A percentile compares a stretch with the other conserved stretches of the same genome.
phyloP scores from a whole-genome alignment of 2,329 filamentous ascomycete genomes.

The Cladophialophora bantiana region DNA sequence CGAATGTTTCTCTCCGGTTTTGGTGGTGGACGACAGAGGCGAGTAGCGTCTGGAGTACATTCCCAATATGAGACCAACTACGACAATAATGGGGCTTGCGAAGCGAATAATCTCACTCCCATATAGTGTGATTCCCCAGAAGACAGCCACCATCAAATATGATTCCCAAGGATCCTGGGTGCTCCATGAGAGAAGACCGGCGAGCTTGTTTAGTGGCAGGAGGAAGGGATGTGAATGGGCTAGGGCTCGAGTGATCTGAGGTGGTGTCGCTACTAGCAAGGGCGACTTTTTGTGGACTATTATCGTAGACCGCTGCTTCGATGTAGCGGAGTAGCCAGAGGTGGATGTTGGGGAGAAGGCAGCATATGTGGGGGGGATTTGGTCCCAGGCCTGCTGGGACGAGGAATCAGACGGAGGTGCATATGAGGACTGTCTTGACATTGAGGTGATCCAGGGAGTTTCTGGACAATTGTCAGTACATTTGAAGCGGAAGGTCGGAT shows the following conservation, averaged over 20 bases:
- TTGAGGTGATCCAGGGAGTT: conserved; percentile 62
- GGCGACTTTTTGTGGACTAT: conserved; percentile 97
- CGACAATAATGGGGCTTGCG: conserved; percentile 82
- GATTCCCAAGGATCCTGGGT: conserved; percentile 95
- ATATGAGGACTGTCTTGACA: conserved; percentile 54
- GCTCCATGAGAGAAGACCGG: conserved; percentile 90
- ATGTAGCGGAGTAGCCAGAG: conserved; percentile 70
- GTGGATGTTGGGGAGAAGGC: conserved; percentile 87
- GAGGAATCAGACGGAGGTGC: conserved; percentile 49
- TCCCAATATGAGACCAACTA: conserved; percentile 79
- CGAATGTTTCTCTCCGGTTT: conserved; percentile 68
- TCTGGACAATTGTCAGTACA: conserved; percentile 44
- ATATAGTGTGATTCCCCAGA: conserved; percentile 87
- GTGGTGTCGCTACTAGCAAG: conserved; percentile 88
- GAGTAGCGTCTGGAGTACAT: conserved; percentile 94
- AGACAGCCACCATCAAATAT: conserved; percentile 82
- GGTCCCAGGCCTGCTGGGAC: conserved; percentile 49
- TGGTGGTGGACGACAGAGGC: conserved; percentile 84
- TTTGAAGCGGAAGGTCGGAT: conserved; percentile 11
- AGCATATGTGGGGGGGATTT: conserved; percentile 76
- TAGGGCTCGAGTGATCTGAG: conserved; percentile 89
- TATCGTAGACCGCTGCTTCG: conserved; percentile 84
- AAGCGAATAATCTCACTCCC: conserved; percentile 81
- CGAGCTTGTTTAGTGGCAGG: conserved; percentile 83
- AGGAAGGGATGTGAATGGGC: conserved; percentile 97